Percentiles rank a stretch among this genome's conserved stretches.
These are phyloP conservation scores for Thraustotheca clavata DNA, from an alignment of 352 stramenopile genomes.

Conservation along the genomic window DNA sequence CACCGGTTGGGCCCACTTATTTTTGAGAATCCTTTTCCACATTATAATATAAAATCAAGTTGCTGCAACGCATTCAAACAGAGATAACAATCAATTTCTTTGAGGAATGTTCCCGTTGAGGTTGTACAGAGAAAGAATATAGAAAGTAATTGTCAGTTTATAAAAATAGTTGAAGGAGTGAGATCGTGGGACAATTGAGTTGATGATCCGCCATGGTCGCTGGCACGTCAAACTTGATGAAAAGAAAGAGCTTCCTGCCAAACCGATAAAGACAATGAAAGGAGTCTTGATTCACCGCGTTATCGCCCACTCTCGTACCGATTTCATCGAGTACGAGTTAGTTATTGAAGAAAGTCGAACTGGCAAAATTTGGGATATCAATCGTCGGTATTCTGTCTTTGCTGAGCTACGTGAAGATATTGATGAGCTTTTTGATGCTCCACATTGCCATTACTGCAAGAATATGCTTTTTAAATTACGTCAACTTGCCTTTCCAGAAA, in stretches of 20 bases:
- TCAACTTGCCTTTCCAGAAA: constrained; percentile 46
- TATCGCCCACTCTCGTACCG: constrained; percentile 20
- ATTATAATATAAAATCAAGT: no score
- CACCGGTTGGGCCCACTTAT: no score
- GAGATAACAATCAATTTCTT: no score
- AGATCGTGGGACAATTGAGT: no score
- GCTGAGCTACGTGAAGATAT: constrained; percentile 51
- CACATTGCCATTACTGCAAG: constrained; percentile 59
- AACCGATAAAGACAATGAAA: not conserved
- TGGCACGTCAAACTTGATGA: no score
- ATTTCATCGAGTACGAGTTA: constrained; percentile 61
- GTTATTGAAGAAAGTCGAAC: constrained; percentile 47
- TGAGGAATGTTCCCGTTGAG: no score
- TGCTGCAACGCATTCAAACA: no score
- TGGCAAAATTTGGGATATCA: constrained; percentile 46
- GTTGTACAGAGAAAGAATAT: no score
- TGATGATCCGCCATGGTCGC: no score
- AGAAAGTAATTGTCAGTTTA: no score
- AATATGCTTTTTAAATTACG: constrained; percentile 37
- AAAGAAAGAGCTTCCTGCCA: not conserved
- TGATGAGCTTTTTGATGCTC: constrained; percentile 33
- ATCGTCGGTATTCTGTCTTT: constrained; percentile 59
- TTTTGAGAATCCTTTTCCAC: no score
- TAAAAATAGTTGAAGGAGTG: no score
- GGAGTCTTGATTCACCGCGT: constrained; percentile 7